Evolutionary conservation across 129 eudicot genomes (phyloP).

Genomic region (Tanacetum coccineum): DNA sequence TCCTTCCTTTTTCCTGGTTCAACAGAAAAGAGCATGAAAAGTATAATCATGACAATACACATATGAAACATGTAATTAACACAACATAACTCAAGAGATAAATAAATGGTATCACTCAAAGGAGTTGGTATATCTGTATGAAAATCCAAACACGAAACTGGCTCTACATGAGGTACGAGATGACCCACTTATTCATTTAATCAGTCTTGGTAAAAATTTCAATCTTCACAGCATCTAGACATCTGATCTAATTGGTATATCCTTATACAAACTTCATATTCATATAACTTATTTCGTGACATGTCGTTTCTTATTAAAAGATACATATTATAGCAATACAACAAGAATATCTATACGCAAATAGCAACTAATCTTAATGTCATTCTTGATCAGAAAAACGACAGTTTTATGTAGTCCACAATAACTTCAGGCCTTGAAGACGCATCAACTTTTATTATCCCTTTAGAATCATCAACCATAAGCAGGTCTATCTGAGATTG

Average conservation of each 20-base stretch:
- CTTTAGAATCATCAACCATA: conserved; percentile 73
- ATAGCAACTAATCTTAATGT: conserved; percentile 3
- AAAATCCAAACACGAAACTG: too few relatives aligned
- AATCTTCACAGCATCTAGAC: not conserved
- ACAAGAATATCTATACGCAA: conserved; percentile 7
- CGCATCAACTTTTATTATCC: conserved; percentile 69
- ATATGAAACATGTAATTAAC: too few relatives aligned
- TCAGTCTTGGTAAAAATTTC: not conserved
- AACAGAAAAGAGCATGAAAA: too few relatives aligned
- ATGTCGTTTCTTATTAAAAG: not conserved
- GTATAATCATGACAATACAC: too few relatives aligned
- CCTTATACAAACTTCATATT: not conserved
- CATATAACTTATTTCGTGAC: not conserved
- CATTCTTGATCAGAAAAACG: conserved; percentile 14
- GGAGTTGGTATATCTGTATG: too few relatives aligned
- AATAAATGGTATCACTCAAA: too few relatives aligned
- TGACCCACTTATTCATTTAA: too few relatives aligned
- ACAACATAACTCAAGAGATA: too few relatives aligned
- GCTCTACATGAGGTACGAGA: too few relatives aligned
- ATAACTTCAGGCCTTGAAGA: conserved; percentile 48
- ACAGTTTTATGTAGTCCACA: conserved; percentile 35
- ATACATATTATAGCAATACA: not conserved
- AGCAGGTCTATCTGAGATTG: conserved; percentile 75
- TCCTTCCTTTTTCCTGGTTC: too few relatives aligned
- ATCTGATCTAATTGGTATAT: not conserved